Evolutionary conservation across 768 basidiomycete genomes (phyloP).

Genomic region (Mycena floridula): DNA sequence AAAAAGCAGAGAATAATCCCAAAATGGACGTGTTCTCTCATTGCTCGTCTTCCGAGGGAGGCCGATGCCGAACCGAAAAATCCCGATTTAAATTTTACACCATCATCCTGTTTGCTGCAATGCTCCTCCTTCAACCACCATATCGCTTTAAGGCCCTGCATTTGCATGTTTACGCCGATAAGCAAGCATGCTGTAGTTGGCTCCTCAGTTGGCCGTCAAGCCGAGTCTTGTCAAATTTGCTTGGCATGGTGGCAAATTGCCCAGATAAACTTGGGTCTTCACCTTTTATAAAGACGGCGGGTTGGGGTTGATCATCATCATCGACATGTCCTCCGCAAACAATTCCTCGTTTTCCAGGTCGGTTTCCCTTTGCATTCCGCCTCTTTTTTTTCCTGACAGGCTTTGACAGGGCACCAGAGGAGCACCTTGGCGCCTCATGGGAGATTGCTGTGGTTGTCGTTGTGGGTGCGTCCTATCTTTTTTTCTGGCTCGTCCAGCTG

Average conservation of each 20-base stretch:
- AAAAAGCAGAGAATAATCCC: background rate
- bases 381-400: constrained; percentile 1
- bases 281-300: background rate
- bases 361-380: background rate
- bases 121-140: too few relatives aligned
- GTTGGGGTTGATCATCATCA: background rate
- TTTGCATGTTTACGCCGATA: too few relatives aligned
- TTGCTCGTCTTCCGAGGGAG: constrained; percentile 1
- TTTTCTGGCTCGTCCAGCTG: background rate
- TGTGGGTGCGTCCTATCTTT: constrained; percentile 11
- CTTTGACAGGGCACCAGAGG: background rate
- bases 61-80: constrained; percentile 1
- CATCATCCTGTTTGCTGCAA: too few relatives aligned
- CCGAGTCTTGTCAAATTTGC: too few relatives aligned
- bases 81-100: too few relatives aligned
- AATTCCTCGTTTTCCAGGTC: background rate
- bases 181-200: too few relatives aligned
- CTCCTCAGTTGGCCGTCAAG: too few relatives aligned
- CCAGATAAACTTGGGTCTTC: background rate
- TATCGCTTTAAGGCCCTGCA: too few relatives aligned
- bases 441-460: constrained; percentile 20
- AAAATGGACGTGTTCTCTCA: background rate
- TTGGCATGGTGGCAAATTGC: background rate
- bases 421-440: constrained; percentile 20
- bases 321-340: background rate